phyloP scores from a whole-genome alignment of 768 basidiomycete species.

The Heimioporus sp. region DNA sequence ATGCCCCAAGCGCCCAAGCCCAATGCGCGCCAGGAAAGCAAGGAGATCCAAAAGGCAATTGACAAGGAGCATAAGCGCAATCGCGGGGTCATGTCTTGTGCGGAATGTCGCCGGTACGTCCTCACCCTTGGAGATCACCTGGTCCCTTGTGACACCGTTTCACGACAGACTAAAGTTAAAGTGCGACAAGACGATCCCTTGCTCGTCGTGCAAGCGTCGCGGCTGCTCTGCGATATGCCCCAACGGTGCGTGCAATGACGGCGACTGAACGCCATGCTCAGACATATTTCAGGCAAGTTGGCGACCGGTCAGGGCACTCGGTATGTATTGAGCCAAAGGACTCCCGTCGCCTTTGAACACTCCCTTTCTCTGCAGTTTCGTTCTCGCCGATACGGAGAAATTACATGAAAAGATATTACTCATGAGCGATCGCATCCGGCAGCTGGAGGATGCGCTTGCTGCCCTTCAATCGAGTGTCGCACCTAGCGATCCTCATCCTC shows the following conservation, averaged over 20 bases:
- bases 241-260: conserved; percentile 39
- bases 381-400: conserved; percentile 69
- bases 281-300: conserved; percentile 44
- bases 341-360: background rate
- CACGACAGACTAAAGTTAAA: conserved; percentile 58
- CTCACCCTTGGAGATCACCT: background rate
- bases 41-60: conserved; percentile 45
- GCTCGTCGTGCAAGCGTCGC: conserved; percentile 61
- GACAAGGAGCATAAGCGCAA: conserved; percentile 69
- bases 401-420: conserved; percentile 63
- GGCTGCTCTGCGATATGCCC: conserved; percentile 80
- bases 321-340: conserved; percentile 33
- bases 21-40: conserved; percentile 36
- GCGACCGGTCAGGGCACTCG: conserved; percentile 78
- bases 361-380: conserved; percentile 44
- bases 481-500: conserved; percentile 53
- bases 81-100: conserved; percentile 52
- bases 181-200: conserved; percentile 68
- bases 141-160: background rate
- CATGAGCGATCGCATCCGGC: conserved; percentile 71
- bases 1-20: conserved; percentile 55
- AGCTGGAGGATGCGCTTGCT: conserved; percentile 65
- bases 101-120: conserved; percentile 59
- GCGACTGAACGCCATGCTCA: no score
- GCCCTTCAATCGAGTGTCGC: conserved; percentile 48